A percentile compares a stretch with the other conserved stretches of the same genome.
Evolutionary conservation across 139 green algal genomes (phyloP).

Genomic region (Volvox africanus): DNA sequence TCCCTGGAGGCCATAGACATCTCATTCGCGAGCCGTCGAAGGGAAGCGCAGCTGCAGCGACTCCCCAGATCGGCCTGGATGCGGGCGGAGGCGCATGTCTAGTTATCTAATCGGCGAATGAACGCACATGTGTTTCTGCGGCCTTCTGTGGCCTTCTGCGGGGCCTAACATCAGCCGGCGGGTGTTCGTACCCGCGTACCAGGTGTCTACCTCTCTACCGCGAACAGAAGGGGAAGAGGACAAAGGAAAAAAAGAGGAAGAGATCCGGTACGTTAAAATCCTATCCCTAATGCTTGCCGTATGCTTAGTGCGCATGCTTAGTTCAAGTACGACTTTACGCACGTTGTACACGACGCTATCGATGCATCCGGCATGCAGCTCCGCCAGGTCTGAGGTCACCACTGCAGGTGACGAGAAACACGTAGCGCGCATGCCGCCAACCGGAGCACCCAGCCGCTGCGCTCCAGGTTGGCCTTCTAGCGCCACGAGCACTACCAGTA

Average conservation of each 20-base stretch:
- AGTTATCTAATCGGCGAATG: too few relatives aligned
- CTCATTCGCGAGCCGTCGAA: conserved; percentile 11
- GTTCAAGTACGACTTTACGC: neutral
- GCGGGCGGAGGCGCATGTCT: too few relatives aligned
- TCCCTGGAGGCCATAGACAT: neutral
- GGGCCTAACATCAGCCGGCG: too few relatives aligned
- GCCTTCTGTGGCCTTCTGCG: too few relatives aligned
- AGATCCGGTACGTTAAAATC: too few relatives aligned
- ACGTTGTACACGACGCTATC: conserved; percentile 42
- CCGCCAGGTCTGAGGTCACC: neutral
- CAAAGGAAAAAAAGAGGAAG: too few relatives aligned
- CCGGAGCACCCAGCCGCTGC: neutral
- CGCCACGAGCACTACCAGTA: neutral
- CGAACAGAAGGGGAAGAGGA: too few relatives aligned
- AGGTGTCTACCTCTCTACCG: too few relatives aligned
- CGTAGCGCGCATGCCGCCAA: neutral
- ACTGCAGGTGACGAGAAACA: conserved; percentile 17
- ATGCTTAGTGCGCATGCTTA: too few relatives aligned
- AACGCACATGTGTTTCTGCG: too few relatives aligned
- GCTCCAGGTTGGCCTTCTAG: neutral
- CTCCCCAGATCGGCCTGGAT: conserved; percentile 24
- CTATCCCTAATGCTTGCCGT: too few relatives aligned
- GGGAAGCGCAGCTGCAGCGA: neutral
- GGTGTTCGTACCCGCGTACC: too few relatives aligned
- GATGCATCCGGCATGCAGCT: neutral